Conservation (phyloP, 306 rosid genomes). For the Sophora flavescens region DNA sequence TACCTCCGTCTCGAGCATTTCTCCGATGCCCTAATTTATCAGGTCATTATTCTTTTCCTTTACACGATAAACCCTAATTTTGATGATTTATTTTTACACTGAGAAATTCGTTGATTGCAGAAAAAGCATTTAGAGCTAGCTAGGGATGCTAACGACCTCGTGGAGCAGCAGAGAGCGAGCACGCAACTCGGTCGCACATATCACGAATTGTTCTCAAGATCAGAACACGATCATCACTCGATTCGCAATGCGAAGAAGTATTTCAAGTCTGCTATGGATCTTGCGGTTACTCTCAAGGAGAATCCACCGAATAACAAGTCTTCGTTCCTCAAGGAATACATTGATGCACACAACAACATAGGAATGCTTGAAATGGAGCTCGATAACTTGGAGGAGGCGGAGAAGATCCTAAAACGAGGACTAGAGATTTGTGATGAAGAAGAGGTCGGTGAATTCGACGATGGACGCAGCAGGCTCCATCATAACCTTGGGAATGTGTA, state of each 20-base stretch:
- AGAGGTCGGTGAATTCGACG: conserved; percentile 73
- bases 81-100: neutral
- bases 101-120: conserved; percentile 49
- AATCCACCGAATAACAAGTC: conserved; percentile 61
- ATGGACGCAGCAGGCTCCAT: conserved; percentile 84
- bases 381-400: conserved; percentile 78
- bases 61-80: neutral
- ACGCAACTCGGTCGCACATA: conserved; percentile 96
- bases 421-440: conserved; percentile 81
- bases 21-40: conserved; percentile 71
- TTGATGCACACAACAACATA: conserved; percentile 84
- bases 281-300: conserved; percentile 66
- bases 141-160: conserved; percentile 65
- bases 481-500: conserved; percentile 91
- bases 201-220: conserved; percentile 63
- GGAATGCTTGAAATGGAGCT: conserved; percentile 93
- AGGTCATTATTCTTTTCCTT: conserved; percentile 53
- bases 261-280: conserved; percentile 76
- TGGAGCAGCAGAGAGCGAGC: conserved; percentile 89
- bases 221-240: conserved; percentile 67
- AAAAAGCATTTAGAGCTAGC: conserved; percentile 86
- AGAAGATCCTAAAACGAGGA: conserved; percentile 60
- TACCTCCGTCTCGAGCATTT: conserved; percentile 79
- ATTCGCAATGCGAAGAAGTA: conserved; percentile 81
- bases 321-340: conserved; percentile 71